Percentiles rank a stretch among this genome's conserved stretches.
These are phyloP conservation scores for Discostella stelligera DNA, from an alignment of 352 stramenopile species.

Conservation along the genomic window DNA sequence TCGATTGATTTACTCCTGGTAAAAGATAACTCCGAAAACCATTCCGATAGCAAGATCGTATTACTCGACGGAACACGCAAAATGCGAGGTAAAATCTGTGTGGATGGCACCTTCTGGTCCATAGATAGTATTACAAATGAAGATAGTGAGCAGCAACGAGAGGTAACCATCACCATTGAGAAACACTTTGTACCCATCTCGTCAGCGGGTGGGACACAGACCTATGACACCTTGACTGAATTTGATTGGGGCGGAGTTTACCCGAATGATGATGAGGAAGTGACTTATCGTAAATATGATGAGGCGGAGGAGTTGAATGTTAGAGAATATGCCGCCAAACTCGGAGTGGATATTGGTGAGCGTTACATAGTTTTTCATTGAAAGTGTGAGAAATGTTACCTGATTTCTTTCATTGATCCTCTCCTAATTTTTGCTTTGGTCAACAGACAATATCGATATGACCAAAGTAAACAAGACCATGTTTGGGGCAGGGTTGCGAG, in stretches of 20 bases:
- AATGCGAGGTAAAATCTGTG: conserved; percentile 60
- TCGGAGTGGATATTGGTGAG: conserved; percentile 78
- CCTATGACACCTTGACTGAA: conserved; percentile 54
- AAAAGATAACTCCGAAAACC: conserved; percentile 25
- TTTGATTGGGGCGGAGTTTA: conserved; percentile 82
- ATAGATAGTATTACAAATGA: conserved; percentile 51
- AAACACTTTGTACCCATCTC: conserved; percentile 56
- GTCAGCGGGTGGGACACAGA: conserved; percentile 16
- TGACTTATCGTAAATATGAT: conserved; percentile 65
- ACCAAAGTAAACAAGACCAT: conserved; percentile 79
- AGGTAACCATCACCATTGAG: conserved; percentile 75
- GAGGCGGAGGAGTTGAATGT: conserved; percentile 77
- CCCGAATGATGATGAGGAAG: conserved; percentile 69
- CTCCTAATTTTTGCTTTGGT: neutral
- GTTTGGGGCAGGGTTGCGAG: conserved; percentile 63
- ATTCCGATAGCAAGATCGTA: conserved; percentile 23
- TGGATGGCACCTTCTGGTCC: conserved; percentile 80
- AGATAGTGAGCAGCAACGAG: conserved; percentile 11
- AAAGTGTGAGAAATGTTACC: neutral
- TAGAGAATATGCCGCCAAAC: conserved; percentile 68
- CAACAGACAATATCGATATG: conserved; percentile 64
- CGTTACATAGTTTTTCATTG: conserved; percentile 42
- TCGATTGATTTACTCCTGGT: conserved; percentile 64
- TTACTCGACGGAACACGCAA: conserved; percentile 64
- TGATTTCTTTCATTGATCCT: neutral